Conservation (phyloP, 2,329 filamentous ascomycete genomes). For the Fusarium abutilonis region DNA sequence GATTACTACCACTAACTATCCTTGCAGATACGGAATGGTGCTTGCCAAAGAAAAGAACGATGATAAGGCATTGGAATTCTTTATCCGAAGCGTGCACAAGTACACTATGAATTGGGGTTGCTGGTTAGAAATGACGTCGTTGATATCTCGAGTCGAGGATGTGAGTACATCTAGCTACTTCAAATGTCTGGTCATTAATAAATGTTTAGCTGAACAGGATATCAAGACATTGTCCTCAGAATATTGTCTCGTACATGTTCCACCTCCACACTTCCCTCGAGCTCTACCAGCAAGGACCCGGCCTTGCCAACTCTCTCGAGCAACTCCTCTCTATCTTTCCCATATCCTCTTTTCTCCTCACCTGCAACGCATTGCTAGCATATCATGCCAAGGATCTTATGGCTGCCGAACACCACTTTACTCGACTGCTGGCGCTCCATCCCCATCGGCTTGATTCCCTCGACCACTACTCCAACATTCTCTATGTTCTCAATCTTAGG, state of each 20-base stretch:
- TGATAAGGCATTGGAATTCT: constrained; percentile 81
- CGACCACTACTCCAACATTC: constrained; percentile 96
- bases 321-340: constrained; percentile 88
- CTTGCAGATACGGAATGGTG: constrained; percentile 80
- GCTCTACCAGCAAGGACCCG: constrained; percentile 84
- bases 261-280: constrained; percentile 91
- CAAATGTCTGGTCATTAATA: constrained; percentile 42
- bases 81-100: constrained; percentile 87
- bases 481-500: constrained; percentile 89
- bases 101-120: constrained; percentile 98
- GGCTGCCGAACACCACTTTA: constrained; percentile 72
- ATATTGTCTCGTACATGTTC: constrained; percentile 94
- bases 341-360: constrained; percentile 86
- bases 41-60: constrained; percentile 92
- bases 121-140: constrained; percentile 89
- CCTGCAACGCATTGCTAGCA: constrained; percentile 84
- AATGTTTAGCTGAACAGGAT: constrained; percentile 72
- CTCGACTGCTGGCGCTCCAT: constrained; percentile 81
- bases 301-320: constrained; percentile 77
- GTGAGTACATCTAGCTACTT: constrained; percentile 59
- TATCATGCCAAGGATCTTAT: constrained; percentile 90
- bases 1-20: constrained; percentile 4
- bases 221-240: constrained; percentile 78
- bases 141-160: constrained; percentile 83
- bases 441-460: constrained; percentile 83